Base-by-base conservation (phyloP, 495 filamentous ascomycete species). In the Podospora appendiculata region DNA sequence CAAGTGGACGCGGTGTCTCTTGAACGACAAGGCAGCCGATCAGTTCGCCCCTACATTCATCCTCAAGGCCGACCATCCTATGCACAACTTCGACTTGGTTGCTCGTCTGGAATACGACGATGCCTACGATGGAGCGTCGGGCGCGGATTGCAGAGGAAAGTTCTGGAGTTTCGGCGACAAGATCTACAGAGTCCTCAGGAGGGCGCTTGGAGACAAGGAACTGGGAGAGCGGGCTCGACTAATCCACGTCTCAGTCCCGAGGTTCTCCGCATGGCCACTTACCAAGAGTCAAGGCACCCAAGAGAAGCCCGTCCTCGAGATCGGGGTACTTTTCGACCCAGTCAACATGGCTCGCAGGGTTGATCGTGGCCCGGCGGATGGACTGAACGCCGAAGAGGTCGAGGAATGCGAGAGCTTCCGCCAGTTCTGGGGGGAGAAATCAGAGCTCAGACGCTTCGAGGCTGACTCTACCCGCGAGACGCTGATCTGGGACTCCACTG, bases 21-120 rank as follows among this genome's bases (percentile, higher is more conserved):
- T 96, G 13, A 84, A 83, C 52, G 81, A 93, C 56, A 76, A 75
- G n/a, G 66, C 79, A 16, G 79, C 81, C 47, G 89, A 96, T 60
- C 85, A 88, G 52, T 96, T 96, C 57, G 85, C 86, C 36, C 72
- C 84, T 4, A 81, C 86, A 7, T 96, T 98, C 64, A 89, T 96
- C 39, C 64, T 82, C 32, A 87, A 83, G 59, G 76, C 79, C 13
- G 75, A 91, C 57, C 69, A 84, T 34, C 75, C 80, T n/a, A 66
- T 82, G 19, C 76, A 86, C 39, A 81, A 75, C 48, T 96, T 85
- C 61, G 93, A 97, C 65, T 68, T 83, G 17, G 56, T 83, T 36
- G 55, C 65, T 32, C 61, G 65, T 18, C n/a, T 69, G 52, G 53
- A 58, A 33, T 56, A 51, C 42, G 39, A 51, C 33, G 45, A 57